Conservation (phyloP, 1,284 basidiomycete species). For the Ceratobasidium sp. region DNA sequence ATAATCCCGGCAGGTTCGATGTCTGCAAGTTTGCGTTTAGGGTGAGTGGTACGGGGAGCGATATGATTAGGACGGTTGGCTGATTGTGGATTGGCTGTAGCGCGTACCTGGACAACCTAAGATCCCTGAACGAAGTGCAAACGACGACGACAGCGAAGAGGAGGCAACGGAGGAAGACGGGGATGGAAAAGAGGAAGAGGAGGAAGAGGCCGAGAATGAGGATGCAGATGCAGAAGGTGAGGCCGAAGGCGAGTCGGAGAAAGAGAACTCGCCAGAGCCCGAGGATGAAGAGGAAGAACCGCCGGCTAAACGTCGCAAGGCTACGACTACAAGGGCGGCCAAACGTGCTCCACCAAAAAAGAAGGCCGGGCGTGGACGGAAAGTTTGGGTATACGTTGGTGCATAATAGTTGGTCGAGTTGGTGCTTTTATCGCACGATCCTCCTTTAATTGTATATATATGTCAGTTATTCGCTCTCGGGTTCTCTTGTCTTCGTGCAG, state of each 20-base stretch:
- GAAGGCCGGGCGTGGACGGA: background rate
- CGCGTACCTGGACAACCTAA: constrained; percentile 72
- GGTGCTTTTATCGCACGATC: background rate
- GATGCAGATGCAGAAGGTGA: constrained; percentile 46
- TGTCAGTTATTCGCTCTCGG: background rate
- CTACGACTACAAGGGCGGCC: background rate
- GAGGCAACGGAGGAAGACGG: constrained; percentile 15
- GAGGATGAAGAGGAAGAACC: constrained; percentile 18
- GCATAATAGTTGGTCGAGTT: background rate
- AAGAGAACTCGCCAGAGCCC: constrained; percentile 11
- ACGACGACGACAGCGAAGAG: constrained; percentile 31
- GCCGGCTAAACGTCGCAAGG: constrained; percentile 4
- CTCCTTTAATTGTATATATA: background rate
- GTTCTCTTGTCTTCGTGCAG: background rate
- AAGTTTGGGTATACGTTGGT: background rate
- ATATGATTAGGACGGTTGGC: background rate
- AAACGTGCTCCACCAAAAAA: background rate
- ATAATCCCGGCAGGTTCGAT: constrained; percentile 72
- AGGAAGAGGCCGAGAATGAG: constrained; percentile 49
- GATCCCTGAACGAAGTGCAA: constrained; percentile 60
- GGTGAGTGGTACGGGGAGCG: constrained; percentile 61
- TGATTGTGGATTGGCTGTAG: constrained; percentile 57
- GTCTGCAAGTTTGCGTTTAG: constrained; percentile 86
- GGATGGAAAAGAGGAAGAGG: constrained; percentile 45
- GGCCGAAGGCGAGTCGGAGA: constrained; percentile 8